Evolutionary conservation across 1,284 basidiomycete species (phyloP), one percentile per base, ranked within the genome.

Genomic region (Ustilago cynodontis): DNA sequence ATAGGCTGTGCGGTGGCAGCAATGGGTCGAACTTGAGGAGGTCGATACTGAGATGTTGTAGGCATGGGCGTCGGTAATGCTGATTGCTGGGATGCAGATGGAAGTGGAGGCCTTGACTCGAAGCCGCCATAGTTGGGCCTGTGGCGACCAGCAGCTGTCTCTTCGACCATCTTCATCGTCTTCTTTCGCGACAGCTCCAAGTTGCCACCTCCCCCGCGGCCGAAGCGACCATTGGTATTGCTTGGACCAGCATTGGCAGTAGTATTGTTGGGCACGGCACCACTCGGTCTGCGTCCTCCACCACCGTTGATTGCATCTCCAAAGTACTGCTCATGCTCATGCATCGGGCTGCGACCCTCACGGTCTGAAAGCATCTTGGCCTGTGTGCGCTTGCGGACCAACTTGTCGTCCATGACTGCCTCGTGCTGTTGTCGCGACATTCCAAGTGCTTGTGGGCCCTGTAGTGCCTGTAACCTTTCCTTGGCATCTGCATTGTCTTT

Each of bases 371-470:
- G 54, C 67, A 78, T 59, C 69, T 82, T 77, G 14, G 94, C 94
- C 79, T 92, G 91, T 0, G 94, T 95, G 16, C 93, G 90, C 73
- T 91, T 92, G 3, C 94, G 89, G 11, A 95, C 91, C 39, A 98
- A 90, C 73, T 92, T 94, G 43, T 87, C 88, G 81, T 94, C 91
- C 14, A 94, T 91, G 67, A 94, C 90, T 1, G 87, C 88, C 74
- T 95, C 91, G 87, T 97, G 94, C 70, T 96, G 92, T 52, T 90
- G 88, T 24, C 94, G 88, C 0, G 92, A 92, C 14, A 98, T 88
- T 4, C 62, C 71, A 0, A 37, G 47, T 4, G 71, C 69, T 31
- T 72, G 65, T 6, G 79, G 75, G 45, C 89, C 88, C 1, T 89
- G 88, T 9, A 95, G 88, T 0, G 92, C 93, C 0, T 87, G 83